Percentiles rank a stretch among this genome's conserved stretches.
Evolutionary conservation across 441 rosid species (phyloP).

Genomic region (Syzygium malaccense): DNA sequence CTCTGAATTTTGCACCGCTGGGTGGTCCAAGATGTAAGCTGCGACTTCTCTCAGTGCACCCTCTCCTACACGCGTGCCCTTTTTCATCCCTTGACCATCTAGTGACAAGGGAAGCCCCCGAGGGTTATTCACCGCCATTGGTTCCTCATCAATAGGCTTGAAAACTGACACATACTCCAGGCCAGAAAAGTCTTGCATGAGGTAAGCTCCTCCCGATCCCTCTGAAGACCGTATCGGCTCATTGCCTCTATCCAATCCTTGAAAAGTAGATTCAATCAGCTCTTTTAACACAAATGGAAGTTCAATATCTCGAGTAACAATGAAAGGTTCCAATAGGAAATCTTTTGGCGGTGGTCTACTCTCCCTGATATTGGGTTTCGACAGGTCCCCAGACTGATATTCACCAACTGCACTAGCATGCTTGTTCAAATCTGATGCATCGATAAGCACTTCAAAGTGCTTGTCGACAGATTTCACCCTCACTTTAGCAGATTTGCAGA

Average conservation of each 20-base stretch:
- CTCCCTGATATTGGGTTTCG: background rate
- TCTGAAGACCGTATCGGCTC: slow-evolving; percentile 2
- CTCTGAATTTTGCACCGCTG: background rate
- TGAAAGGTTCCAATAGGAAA: slow-evolving; percentile 3
- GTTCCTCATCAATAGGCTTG: slow-evolving; percentile 16
- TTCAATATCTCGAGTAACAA: background rate
- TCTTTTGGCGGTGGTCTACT: background rate
- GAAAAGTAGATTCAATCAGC: background rate
- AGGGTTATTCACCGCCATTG: slow-evolving; percentile 7
- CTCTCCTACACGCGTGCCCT: slow-evolving; percentile 10
- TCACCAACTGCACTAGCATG: background rate
- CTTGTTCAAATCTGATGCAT: background rate
- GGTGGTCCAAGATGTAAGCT: slow-evolving; percentile 7
- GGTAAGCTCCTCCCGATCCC: slow-evolving; percentile 13
- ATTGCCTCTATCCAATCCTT: slow-evolving; percentile 7
- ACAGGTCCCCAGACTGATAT: background rate
- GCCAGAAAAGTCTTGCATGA: slow-evolving; percentile 7
- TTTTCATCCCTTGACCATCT: slow-evolving; percentile 12
- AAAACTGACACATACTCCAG: slow-evolving; percentile 7
- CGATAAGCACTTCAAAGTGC: background rate
- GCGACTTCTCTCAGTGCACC: slow-evolving; percentile 15
- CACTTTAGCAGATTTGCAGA: slow-evolving; percentile 6
- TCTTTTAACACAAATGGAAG: background rate
- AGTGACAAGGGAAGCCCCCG: slow-evolving; percentile 6
- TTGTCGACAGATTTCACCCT: background rate